Evolutionary conservation across 805 yeast species (phyloP).

Genomic region (Candida quercuum): DNA sequence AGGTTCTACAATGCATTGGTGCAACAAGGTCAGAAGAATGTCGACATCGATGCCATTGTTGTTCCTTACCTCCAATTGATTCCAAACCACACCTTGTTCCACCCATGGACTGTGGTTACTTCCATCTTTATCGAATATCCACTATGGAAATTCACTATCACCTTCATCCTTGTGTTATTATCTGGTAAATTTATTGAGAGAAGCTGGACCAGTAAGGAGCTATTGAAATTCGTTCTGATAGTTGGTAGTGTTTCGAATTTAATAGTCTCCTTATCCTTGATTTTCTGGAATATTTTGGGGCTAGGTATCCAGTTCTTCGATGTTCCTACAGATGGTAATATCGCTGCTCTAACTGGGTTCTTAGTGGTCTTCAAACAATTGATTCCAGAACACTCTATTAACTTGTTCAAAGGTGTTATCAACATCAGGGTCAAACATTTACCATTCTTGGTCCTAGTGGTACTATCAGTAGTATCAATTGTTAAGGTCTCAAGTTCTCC

Average conservation of each 20-base stretch:
- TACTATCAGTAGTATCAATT: slow-evolving; percentile 26
- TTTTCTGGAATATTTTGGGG: slow-evolving; percentile 20
- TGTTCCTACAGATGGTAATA: slow-evolving; percentile 46
- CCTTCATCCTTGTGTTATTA: slow-evolving; percentile 44
- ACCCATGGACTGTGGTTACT: slow-evolving; percentile 62
- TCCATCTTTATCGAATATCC: slow-evolving; percentile 62
- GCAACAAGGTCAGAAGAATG: slow-evolving; percentile 16
- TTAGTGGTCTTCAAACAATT: slow-evolving; percentile 63
- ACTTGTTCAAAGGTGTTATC: slow-evolving; percentile 39
- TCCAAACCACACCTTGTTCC: slow-evolving; percentile 46
- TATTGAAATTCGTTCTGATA: slow-evolving; percentile 40
- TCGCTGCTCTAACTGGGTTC: slow-evolving; percentile 52
- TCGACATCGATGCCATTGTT: slow-evolving; percentile 35
- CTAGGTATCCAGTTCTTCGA: slow-evolving; percentile 25
- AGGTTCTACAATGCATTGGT: slow-evolving; percentile 26
- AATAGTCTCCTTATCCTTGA: slow-evolving; percentile 20
- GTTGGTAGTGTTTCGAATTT: slow-evolving; percentile 54
- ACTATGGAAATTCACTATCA: slow-evolving; percentile 38
- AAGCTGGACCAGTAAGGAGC: slow-evolving; percentile 56
- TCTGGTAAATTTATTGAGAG: slow-evolving; percentile 63
- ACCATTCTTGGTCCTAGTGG: slow-evolving; percentile 41
- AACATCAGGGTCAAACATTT: slow-evolving; percentile 57
- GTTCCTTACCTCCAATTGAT: slow-evolving; percentile 61
- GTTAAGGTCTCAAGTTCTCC: slow-evolving; percentile 38
- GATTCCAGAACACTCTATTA: slow-evolving; percentile 54